Conservation (phyloP, 768 basidiomycete species). For the Sutorius australiensis region DNA sequence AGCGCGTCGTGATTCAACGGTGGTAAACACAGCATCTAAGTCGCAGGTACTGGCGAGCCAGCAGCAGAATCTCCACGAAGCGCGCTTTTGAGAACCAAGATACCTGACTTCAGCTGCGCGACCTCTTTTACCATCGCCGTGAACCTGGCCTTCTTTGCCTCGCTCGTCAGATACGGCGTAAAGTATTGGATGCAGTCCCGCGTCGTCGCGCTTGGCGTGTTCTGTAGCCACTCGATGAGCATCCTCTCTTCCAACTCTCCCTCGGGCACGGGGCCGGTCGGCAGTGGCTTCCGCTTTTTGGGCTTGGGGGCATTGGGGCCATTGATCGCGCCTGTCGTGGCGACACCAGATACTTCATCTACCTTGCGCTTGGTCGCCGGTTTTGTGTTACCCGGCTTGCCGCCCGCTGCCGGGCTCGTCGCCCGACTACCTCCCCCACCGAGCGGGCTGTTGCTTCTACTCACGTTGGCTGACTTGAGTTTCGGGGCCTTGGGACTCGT, state of each 20-base stretch:
- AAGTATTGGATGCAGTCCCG: slow-evolving; percentile 80
- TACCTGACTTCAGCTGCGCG: slow-evolving; percentile 64
- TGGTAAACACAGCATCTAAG: slow-evolving; percentile 20
- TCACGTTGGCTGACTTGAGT: slow-evolving; percentile 42
- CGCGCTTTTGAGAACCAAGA: slow-evolving; percentile 52
- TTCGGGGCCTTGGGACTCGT: slow-evolving; percentile 77
- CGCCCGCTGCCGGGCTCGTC: slow-evolving; percentile 32
- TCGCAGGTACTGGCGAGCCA: slow-evolving; percentile 21
- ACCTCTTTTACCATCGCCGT: slow-evolving; percentile 79
- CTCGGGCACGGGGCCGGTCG: slow-evolving; percentile 38
- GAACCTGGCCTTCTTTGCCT: slow-evolving; percentile 67
- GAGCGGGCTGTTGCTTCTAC: slow-evolving; percentile 60
- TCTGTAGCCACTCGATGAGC: slow-evolving; percentile 74
- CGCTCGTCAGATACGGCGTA: slow-evolving; percentile 67
- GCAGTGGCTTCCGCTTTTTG: slow-evolving; percentile 53
- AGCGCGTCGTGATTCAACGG: slow-evolving; percentile 12
- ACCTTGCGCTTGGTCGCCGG: slow-evolving; percentile 61
- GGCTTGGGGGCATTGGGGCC: slow-evolving; percentile 36
- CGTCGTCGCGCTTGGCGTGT: slow-evolving; percentile 65
- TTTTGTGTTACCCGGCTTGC: slow-evolving; percentile 35
- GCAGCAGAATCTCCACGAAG: slow-evolving; percentile 31
- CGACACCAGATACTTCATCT: slow-evolving; percentile 33
- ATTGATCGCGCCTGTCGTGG: slow-evolving; percentile 9
- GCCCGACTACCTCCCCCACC: slow-evolving; percentile 46
- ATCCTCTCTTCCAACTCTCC: slow-evolving; percentile 60